Evolutionary conservation across 768 basidiomycete species (phyloP).

Genomic region (Punctularia strigosozonata): DNA sequence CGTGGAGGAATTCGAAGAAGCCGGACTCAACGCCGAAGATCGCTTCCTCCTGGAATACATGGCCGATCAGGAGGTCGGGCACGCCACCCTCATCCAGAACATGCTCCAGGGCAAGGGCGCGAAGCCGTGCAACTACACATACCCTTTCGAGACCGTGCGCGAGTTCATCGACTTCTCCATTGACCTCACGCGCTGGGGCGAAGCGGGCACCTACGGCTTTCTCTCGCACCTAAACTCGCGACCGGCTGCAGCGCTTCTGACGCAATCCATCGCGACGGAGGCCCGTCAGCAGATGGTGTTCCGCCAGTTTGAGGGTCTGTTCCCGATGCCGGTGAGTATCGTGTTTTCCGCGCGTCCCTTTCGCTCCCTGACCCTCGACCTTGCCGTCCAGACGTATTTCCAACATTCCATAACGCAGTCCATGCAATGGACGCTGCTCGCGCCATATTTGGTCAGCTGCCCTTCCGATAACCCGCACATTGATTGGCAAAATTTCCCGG

Average conservation of each 20-base stretch:
- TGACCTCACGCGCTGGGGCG: conserved; percentile 39
- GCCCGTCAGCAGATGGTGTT: conserved; percentile 57
- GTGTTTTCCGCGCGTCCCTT: not conserved
- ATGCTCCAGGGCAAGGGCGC: conserved; percentile 34
- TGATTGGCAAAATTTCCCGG: conserved; percentile 45
- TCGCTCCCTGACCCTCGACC: not conserved
- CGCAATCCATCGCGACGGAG: conserved; percentile 49
- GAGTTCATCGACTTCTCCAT: conserved; percentile 45
- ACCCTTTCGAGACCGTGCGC: conserved; percentile 41
- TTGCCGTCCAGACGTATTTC: conserved; percentile 28
- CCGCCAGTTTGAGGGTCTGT: conserved; percentile 48
- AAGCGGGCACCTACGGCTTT: conserved; percentile 53
- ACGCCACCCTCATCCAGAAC: conserved; percentile 41
- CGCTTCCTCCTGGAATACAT: conserved; percentile 46
- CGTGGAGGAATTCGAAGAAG: conserved; percentile 39
- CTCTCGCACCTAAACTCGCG: conserved; percentile 51
- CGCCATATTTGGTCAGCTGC: conserved; percentile 40
- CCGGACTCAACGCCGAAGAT: conserved; percentile 41
- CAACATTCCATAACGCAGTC: conserved; percentile 46
- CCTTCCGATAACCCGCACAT: conserved; percentile 40
- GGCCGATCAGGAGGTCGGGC: conserved; percentile 54
- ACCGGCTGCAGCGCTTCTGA: conserved; percentile 35
- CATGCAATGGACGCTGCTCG: conserved; percentile 51
- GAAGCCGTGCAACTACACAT: conserved; percentile 45
- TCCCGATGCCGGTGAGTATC: conserved; percentile 40